A percentile compares a stretch with the other conserved stretches of the same genome.
Evolutionary conservation across 2,329 filamentous ascomycete genomes (phyloP).

Genomic region (Fusarium pseudonygamai): DNA sequence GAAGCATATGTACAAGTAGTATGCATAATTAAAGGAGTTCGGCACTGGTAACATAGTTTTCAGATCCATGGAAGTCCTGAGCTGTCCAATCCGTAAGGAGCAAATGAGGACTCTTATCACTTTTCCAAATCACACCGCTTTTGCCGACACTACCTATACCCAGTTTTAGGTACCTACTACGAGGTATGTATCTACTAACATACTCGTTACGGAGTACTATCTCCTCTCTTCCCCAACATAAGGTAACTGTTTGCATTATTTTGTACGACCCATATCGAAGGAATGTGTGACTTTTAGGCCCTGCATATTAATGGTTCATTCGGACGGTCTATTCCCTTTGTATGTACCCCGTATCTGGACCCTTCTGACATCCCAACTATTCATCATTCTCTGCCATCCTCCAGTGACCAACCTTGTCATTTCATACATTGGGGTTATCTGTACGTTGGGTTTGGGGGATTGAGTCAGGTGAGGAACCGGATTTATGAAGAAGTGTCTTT

Average conservation of each 20-base stretch:
- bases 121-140: constrained; percentile 26
- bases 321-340: neutral
- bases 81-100: neutral
- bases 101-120: constrained; percentile 18
- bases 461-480: neutral
- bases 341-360: neutral
- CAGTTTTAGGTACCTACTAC: neutral
- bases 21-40: constrained; percentile 4
- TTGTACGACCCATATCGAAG: neutral
- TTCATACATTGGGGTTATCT: neutral
- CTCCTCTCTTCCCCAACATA: neutral
- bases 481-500: neutral
- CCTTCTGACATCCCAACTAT: neutral
- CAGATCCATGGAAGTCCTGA: constrained; percentile 9
- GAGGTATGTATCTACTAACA: too few species aligned
- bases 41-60: neutral
- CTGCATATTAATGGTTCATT: neutral
- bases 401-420: neutral
- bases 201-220: neutral
- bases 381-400: neutral
- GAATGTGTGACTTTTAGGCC: neutral
- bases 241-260: neutral
- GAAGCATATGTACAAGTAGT: neutral
- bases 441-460: constrained; percentile 4
- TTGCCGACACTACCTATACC: neutral